Conservation (phyloP, 1,139 yeast genomes). For the Taphrina pruni region DNA sequence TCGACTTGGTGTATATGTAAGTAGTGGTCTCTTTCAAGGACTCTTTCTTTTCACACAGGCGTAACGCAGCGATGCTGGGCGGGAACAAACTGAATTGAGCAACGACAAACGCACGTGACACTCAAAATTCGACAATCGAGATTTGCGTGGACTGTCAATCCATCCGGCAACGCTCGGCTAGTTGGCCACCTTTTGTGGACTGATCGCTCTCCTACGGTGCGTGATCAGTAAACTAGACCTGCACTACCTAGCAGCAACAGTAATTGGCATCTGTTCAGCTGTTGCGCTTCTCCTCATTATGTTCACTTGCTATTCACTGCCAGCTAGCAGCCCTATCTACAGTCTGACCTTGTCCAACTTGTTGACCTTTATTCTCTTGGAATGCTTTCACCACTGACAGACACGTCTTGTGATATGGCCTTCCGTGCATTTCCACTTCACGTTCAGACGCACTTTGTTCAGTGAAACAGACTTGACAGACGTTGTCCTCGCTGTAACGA, state of each 20-base stretch:
- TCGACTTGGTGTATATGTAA: constrained; percentile 13
- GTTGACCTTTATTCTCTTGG: background rate
- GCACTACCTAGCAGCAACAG: no score
- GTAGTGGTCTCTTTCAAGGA: background rate
- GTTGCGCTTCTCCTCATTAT: no score
- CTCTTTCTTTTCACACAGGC: background rate
- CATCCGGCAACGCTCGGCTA: no score
- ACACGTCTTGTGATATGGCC: constrained; percentile 1
- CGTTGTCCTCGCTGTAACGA: background rate
- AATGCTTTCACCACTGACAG: background rate
- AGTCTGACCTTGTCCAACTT: no score
- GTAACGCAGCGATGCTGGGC: background rate
- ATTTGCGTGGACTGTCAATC: constrained; percentile 4
- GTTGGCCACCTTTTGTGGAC: no score
- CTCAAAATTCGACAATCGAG: no score
- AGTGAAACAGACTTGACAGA: constrained; percentile 13
- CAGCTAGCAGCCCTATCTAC: no score
- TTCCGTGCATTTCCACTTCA: background rate
- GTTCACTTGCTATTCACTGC: no score
- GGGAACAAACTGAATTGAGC: constrained; percentile 2
- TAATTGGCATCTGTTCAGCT: no score
- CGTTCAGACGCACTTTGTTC: background rate
- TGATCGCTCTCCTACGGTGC: no score
- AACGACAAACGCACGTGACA: background rate
- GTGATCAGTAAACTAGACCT: no score